A percentile compares a stretch with the other conserved stretches of the same genome.
Evolutionary conservation across 495 filamentous ascomycete genomes (phyloP).

Genomic region (Articulospora tetracladia): DNA sequence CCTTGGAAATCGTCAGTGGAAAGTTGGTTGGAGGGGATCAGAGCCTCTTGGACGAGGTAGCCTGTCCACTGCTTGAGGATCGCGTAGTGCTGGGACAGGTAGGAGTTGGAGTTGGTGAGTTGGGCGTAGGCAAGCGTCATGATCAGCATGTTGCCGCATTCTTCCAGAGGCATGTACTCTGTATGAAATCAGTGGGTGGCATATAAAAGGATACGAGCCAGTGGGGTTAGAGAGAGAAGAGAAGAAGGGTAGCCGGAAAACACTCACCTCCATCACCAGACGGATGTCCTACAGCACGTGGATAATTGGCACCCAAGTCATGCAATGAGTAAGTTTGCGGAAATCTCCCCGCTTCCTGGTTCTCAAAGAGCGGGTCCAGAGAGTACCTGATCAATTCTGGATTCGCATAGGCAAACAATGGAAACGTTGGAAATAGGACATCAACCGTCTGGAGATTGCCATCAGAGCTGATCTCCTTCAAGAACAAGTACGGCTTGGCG

Average conservation of each 20-base stretch:
- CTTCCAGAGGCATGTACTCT: slow-evolving; percentile 93
- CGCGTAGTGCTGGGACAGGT: slow-evolving; percentile 54
- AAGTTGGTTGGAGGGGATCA: slow-evolving; percentile 81
- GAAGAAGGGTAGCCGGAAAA: not conserved
- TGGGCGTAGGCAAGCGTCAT: slow-evolving; percentile 69
- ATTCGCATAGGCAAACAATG: slow-evolving; percentile 87
- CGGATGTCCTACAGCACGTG: slow-evolving; percentile 84
- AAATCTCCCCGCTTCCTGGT: slow-evolving; percentile 87
- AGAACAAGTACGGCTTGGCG: slow-evolving; percentile 73
- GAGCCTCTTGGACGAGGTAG: slow-evolving; percentile 76
- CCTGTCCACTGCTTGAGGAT: slow-evolving; percentile 84
- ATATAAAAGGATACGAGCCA: too few species aligned
- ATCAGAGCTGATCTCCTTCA: slow-evolving; percentile 94
- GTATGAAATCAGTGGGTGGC: slow-evolving; percentile 39
- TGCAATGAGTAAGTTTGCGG: slow-evolving; percentile 85
- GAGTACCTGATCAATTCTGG: slow-evolving; percentile 79
- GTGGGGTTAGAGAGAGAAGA: too few species aligned
- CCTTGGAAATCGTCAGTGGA: slow-evolving; percentile 95
- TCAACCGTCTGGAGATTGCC: slow-evolving; percentile 94
- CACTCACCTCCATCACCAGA: slow-evolving; percentile 48
- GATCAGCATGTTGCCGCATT: slow-evolving; percentile 94
- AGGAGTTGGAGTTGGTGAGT: slow-evolving; percentile 36
- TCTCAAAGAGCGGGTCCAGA: slow-evolving; percentile 83
- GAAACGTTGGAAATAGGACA: slow-evolving; percentile 89
- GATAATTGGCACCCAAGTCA: slow-evolving; percentile 84